Base-by-base conservation (phyloP, 1,139 yeast genomes). In the Debaryomyces subglobosus region DNA sequence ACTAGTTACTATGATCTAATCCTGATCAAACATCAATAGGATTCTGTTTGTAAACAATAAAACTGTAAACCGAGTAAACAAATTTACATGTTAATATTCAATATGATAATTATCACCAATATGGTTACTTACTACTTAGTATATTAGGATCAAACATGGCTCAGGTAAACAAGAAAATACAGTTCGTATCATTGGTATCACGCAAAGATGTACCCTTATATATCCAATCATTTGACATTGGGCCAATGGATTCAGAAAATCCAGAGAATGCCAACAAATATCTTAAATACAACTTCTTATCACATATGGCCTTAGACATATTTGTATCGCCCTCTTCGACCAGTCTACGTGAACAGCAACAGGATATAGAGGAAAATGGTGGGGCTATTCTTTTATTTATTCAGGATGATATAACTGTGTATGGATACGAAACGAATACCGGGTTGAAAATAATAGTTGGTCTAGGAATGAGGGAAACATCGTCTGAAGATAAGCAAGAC, bases 291-390 rank as follows among this genome's bases (percentile, higher is more conserved):
- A 84, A 84, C 58, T 84, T 83, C 55, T 65, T 84, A 30, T 77
- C 86, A 13, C 87, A 84, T 60, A 84, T 84, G 86, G 84, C 88
- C 2, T 64, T 84, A 21, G 89, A 84, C 61, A 75, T 83, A 18
- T 82, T 84, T 55, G 70, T 82, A 30, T 78, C 85, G 16, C 85
- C 86, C 0, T 51, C 72, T n/a, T 68, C 77, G 35, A 53, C 72
- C 39, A 58, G 65, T 39, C 59, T 74, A 42, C 62, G 78, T 21
- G 78, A 74, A 51, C 76, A 69, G 49, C 76, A 71, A 41, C 77
- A 69, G 38, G 66, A 68, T 9, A 50, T 52, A n/a, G 59, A 59
- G 15, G 55, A 60, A 33, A 56, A 58, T 39, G 60, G 57, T 34
- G 71, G 70, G 4, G 73, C 72, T 45, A 63, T 71, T 29, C 65